Percentiles rank a stretch among this genome's conserved stretches.
phyloP scores from a whole-genome alignment of 257 asterid genomes.

The Rhazya stricta region DNA sequence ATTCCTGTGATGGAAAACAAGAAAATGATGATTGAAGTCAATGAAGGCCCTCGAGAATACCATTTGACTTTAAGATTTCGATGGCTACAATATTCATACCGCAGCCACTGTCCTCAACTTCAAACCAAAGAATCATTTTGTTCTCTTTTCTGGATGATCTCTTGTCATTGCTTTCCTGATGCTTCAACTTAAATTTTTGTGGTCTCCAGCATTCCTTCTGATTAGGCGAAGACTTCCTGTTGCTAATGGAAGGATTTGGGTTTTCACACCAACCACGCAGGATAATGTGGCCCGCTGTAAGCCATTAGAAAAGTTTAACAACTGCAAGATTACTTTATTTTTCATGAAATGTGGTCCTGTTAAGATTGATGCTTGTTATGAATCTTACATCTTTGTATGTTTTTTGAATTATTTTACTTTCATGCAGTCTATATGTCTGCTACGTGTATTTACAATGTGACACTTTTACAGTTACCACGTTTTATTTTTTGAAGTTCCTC shows the following conservation, averaged over 20 bases:
- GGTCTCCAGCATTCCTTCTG: conserved; percentile 46
- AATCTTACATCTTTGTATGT: background rate
- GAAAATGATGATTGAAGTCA: conserved; percentile 9
- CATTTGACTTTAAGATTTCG: background rate
- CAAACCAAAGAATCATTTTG: conserved; percentile 69
- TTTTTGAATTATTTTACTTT: background rate
- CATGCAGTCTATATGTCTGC: background rate
- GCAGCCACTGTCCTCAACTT: conserved; percentile 89
- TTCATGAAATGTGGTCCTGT: background rate
- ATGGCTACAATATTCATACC: conserved; percentile 46
- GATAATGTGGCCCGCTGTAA: conserved; percentile 74
- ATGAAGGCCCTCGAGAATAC: background rate
- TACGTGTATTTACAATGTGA: background rate
- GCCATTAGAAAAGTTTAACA: conserved; percentile 20
- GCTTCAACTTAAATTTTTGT: conserved; percentile 41
- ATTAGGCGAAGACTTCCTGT: conserved; percentile 21
- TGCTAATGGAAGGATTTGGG: conserved; percentile 28
- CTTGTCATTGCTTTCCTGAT: conserved; percentile 36
- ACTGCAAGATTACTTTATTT: conserved; percentile 9
- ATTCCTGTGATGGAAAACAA: conserved; percentile 46
- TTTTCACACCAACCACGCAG: conserved; percentile 89
- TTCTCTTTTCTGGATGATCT: conserved; percentile 48
- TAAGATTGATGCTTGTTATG: conserved; percentile 3
- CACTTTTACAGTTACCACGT: background rate
- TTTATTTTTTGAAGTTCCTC: background rate